These are phyloP conservation scores for Chytriomyces sp. DNA, from an alignment of 192 early-diverging fungal species.

Conservation along the genomic window DNA sequence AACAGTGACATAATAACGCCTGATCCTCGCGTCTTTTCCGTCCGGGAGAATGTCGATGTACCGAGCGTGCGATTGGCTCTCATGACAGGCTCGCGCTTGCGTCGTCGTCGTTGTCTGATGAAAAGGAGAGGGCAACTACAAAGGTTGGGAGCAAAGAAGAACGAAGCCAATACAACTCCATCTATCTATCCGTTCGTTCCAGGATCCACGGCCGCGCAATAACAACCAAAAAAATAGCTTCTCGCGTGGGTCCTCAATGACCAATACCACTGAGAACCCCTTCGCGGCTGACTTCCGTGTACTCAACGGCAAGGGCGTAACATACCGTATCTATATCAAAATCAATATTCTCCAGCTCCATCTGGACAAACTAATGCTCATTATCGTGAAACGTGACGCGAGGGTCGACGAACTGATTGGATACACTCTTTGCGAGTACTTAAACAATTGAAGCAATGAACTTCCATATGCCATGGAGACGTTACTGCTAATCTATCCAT, in stretches of 20 bases:
- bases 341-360: conserved; percentile 44
- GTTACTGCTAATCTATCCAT: too few relatives aligned
- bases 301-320: conserved; percentile 49
- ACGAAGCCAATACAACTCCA: too few relatives aligned
- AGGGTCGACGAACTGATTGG: conserved; percentile 94
- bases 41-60: conserved; percentile 10
- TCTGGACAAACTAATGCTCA: conserved; percentile 46
- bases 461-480: conserved; percentile 57
- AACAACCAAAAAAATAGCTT: conserved; percentile 35
- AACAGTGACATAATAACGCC: too few relatives aligned
- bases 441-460: conserved; percentile 50
- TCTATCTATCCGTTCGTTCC: too few relatives aligned
- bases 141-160: background rate
- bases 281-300: conserved; percentile 45
- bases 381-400: conserved; percentile 79
- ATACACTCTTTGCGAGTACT: conserved; percentile 85
- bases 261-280: conserved; percentile 45
- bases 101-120: background rate
- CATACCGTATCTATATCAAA: conserved; percentile 39
- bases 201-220: too few relatives aligned
- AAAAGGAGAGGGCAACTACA: background rate
- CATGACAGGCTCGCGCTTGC: background rate
- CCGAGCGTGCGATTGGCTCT: background rate
- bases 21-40: background rate
- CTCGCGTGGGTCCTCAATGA: conserved; percentile 39